Conservation (phyloP, 345 rosid species). For the Triadica sebifera region DNA sequence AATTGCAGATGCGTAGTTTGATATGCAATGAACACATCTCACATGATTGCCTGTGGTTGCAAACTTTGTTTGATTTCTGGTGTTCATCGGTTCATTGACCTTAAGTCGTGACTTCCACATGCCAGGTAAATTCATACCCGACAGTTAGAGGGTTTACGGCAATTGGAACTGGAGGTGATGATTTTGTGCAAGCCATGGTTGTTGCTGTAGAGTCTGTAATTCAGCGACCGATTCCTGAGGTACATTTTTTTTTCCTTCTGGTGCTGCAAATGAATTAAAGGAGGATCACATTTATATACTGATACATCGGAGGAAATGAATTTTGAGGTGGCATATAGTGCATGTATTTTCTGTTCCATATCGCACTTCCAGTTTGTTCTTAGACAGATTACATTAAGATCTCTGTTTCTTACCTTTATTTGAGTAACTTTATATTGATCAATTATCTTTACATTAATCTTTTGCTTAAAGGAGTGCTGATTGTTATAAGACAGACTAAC, state of each 20-base stretch:
- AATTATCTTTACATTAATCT: neutral
- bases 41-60: neutral
- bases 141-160: slow-evolving; percentile 95
- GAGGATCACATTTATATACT: neutral
- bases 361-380: neutral
- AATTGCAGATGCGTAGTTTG: too few species aligned
- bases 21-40: neutral
- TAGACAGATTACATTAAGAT: neutral
- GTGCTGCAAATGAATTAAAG: slow-evolving; percentile 11
- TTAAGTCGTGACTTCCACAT: slow-evolving; percentile 16
- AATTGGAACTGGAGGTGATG: slow-evolving; percentile 96
- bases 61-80: neutral
- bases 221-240: slow-evolving; percentile 84
- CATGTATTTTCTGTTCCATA: slow-evolving; percentile 1
- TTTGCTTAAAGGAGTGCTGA: neutral
- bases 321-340: slow-evolving; percentile 3
- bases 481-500: neutral
- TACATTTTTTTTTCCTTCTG: slow-evolving; percentile 12
- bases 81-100: neutral
- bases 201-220: slow-evolving; percentile 96
- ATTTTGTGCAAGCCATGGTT: slow-evolving; percentile 94
- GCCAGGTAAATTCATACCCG: slow-evolving; percentile 88
- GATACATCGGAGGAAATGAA: neutral
- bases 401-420: neutral
- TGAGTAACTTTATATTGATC: neutral